Percentiles rank a stretch among this genome's conserved stretches.
Conservation (phyloP, 257 asterid species). For the Paraleonurus japonicus region DNA sequence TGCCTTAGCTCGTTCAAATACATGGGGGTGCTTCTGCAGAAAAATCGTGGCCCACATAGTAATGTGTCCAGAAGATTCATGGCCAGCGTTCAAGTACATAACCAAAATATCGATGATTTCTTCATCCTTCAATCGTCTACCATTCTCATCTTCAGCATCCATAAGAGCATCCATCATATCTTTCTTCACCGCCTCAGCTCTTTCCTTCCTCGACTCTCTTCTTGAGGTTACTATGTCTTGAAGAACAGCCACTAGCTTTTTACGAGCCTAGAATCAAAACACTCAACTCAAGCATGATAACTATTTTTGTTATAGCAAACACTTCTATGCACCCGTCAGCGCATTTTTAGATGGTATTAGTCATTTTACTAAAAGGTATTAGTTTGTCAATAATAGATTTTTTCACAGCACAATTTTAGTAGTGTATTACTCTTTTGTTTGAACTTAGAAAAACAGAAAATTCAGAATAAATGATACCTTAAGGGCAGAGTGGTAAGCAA, state of each 20-base stretch:
- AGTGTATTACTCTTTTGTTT: no score
- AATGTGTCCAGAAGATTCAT: conserved; percentile 90
- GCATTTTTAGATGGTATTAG: no score
- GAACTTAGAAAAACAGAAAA: no score
- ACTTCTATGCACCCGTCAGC: not conserved
- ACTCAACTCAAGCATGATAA: not conserved
- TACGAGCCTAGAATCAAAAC: conserved; percentile 62
- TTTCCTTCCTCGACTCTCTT: conserved; percentile 38
- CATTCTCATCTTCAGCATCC: conserved; percentile 66
- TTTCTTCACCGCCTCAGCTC: conserved; percentile 29
- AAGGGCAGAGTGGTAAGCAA: conserved; percentile 74
- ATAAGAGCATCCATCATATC: conserved; percentile 89
- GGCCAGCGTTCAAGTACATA: conserved; percentile 96
- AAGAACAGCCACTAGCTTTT: conserved; percentile 57
- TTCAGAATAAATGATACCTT: no score
- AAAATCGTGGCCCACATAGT: conserved; percentile 82
- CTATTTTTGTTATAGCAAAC: not conserved
- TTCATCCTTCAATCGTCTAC: conserved; percentile 62
- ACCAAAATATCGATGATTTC: conserved; percentile 80
- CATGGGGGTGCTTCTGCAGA: conserved; percentile 65
- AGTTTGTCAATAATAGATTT: no score
- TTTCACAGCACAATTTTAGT: no score
- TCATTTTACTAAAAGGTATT: no score
- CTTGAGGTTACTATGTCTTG: conserved; percentile 58
- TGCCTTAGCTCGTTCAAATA: conserved; percentile 69